phyloP scores from a whole-genome alignment of 139 green algal species.

The Auxenochlorella pyrenoidosa region DNA sequence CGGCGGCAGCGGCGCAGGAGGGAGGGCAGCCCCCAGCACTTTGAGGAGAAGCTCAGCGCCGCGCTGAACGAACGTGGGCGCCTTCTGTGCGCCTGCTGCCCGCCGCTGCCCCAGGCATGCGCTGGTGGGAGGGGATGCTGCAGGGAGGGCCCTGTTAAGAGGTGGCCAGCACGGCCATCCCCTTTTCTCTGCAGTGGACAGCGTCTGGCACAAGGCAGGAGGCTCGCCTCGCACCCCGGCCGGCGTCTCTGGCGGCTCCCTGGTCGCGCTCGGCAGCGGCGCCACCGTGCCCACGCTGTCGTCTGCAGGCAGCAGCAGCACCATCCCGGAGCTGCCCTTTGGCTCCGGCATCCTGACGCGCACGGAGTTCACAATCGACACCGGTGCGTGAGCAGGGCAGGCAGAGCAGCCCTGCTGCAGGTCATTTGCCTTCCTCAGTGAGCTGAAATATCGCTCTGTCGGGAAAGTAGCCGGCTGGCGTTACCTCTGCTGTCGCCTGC shows the following conservation, averaged over 20 bases:
- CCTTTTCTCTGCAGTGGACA: neutral
- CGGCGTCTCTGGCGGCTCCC: no score
- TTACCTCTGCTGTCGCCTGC: neutral
- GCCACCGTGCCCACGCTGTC: no score
- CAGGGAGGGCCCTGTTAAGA: no score
- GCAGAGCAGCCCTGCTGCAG: no score
- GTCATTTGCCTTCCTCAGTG: no score
- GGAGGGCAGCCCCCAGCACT: neutral
- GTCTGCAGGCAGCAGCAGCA: neutral
- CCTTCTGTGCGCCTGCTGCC: no score
- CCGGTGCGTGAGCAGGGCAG: neutral
- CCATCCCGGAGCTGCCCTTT: conserved; percentile 16
- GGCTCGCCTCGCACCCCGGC: no score
- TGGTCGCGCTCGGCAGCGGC: no score
- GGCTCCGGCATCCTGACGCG: neutral
- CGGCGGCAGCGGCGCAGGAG: neutral
- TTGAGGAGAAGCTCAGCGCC: neutral
- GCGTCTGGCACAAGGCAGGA: neutral
- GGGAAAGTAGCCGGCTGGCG: no score
- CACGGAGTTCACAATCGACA: neutral
- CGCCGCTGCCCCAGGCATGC: no score
- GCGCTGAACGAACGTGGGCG: neutral
- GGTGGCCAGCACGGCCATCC: neutral
- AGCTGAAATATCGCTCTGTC: no score
- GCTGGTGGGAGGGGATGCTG: no score